Percentiles rank a stretch among this genome's conserved stretches.
These are phyloP conservation scores for Artemisia argyi DNA, from an alignment of 129 eudicot species.

Conservation along the genomic window DNA sequence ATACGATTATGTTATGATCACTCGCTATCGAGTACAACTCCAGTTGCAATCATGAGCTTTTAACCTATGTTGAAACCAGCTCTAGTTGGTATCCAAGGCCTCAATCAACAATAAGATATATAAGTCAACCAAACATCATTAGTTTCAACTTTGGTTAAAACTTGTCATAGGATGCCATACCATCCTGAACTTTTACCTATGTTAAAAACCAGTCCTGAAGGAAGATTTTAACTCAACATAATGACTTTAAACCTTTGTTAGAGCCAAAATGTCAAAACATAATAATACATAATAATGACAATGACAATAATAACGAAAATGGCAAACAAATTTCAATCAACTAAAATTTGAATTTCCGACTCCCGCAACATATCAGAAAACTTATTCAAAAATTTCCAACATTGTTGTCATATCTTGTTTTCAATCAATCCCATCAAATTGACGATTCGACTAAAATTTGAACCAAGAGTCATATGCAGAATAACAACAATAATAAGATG, in stretches of 20 bases:
- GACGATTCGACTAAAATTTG: constrained; percentile 18
- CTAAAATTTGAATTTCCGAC: background rate
- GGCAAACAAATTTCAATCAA: background rate
- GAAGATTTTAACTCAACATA: constrained; percentile 2
- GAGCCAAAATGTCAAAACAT: constrained; percentile 30
- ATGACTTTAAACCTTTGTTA: constrained; percentile 12
- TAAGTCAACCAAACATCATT: background rate
- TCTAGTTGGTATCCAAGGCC: background rate
- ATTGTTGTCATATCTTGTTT: constrained; percentile 2
- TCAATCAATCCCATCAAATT: constrained; percentile 19
- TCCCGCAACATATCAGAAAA: constrained; percentile 10
- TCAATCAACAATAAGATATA: background rate
- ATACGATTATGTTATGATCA: no score
- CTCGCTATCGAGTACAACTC: background rate
- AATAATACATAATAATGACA: constrained; percentile 28
- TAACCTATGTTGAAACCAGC: background rate
- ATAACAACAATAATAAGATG: constrained; percentile 21
- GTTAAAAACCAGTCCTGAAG: background rate
- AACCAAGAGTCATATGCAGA: constrained; percentile 24
- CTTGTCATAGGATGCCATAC: constrained; percentile 31
- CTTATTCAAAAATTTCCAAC: constrained; percentile 17
- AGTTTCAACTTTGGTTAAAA: constrained; percentile 9
- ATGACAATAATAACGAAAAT: constrained; percentile 9
- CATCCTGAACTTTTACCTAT: constrained; percentile 7
- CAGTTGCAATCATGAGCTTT: background rate